Percentiles rank a stretch among this genome's conserved stretches.
Evolutionary conservation across 1,284 basidiomycete genomes (phyloP).

Genomic region (Ceratobasidium sp.): DNA sequence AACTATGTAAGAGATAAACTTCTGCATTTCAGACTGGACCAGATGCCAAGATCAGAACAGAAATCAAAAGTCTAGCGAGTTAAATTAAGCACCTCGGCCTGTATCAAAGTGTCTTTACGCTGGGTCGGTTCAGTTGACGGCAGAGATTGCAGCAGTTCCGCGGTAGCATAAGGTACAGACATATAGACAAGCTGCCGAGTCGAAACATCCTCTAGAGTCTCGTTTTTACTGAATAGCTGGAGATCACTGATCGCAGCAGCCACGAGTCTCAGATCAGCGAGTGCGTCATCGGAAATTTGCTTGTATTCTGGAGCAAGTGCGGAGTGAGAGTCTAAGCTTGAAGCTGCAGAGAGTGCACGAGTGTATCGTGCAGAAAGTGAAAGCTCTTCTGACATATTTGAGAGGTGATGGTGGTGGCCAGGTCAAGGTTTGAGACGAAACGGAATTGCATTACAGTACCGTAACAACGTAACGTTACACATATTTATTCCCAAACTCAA

Average conservation of each 20-base stretch:
- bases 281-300: constrained; percentile 24
- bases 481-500: not conserved
- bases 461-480: not conserved
- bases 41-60: constrained; percentile 25
- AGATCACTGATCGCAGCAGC: constrained; percentile 65
- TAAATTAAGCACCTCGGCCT: constrained; percentile 68
- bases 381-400: constrained; percentile 18
- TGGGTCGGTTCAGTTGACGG: constrained; percentile 67
- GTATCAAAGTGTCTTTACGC: constrained; percentile 65
- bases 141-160: constrained; percentile 77
- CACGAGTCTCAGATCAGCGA: constrained; percentile 65
- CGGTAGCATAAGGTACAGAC: constrained; percentile 75
- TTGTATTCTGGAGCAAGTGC: constrained; percentile 27
- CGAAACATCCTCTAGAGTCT: constrained; percentile 83
- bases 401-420: constrained; percentile 1
- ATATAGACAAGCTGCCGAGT: constrained; percentile 85
- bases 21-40: constrained; percentile 65
- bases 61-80: constrained; percentile 21
- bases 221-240: constrained; percentile 87
- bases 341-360: constrained; percentile 22
- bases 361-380: constrained; percentile 21
- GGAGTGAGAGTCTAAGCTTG: constrained; percentile 6
- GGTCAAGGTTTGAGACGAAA: not conserved
- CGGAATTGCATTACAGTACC: not conserved
- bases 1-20: constrained; percentile 68